These are phyloP conservation scores for Blastomyces gilchristii DNA, from an alignment of 2,329 filamentous ascomycete species.

Conservation along the genomic window DNA sequence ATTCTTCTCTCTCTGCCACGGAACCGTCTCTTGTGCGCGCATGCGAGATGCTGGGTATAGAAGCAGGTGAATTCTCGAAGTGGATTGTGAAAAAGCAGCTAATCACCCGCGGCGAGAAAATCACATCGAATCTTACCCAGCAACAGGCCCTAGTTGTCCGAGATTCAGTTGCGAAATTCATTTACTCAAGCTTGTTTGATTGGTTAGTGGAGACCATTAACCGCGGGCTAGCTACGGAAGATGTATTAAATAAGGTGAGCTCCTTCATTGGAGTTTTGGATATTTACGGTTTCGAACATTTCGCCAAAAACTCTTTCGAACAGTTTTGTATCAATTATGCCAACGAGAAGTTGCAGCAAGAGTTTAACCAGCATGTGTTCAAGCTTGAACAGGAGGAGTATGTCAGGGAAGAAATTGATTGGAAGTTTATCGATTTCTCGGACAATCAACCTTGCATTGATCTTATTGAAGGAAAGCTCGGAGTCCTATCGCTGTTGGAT, in stretches of 20 bases:
- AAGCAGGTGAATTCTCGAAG: conserved; percentile 76
- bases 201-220: conserved; percentile 99
- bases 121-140: conserved; percentile 86
- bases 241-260: conserved; percentile 67
- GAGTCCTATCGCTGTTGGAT: conserved; percentile 81
- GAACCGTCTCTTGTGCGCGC: conserved; percentile 77
- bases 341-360: conserved; percentile 97
- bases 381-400: conserved; percentile 99
- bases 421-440: conserved; percentile 99
- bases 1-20: conserved; percentile 68
- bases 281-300: conserved; percentile 99
- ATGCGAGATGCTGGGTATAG: conserved; percentile 76
- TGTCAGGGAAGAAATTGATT: conserved; percentile 89
- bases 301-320: conserved; percentile 98
- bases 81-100: conserved; percentile 99
- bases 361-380: conserved; percentile 99
- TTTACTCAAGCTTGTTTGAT: conserved; percentile 96
- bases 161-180: conserved; percentile 96
- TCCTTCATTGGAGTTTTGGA: conserved; percentile 97
- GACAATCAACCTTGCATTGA: conserved; percentile 99
- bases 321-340: conserved; percentile 99
- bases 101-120: conserved; percentile 92
- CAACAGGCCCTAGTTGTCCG: conserved; percentile 89
- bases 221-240: conserved; percentile 74
- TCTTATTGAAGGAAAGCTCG: conserved; percentile 91